Evolutionary conservation across 2,329 filamentous ascomycete species (phyloP).

Genomic region (Fusarium sulawesiense): DNA sequence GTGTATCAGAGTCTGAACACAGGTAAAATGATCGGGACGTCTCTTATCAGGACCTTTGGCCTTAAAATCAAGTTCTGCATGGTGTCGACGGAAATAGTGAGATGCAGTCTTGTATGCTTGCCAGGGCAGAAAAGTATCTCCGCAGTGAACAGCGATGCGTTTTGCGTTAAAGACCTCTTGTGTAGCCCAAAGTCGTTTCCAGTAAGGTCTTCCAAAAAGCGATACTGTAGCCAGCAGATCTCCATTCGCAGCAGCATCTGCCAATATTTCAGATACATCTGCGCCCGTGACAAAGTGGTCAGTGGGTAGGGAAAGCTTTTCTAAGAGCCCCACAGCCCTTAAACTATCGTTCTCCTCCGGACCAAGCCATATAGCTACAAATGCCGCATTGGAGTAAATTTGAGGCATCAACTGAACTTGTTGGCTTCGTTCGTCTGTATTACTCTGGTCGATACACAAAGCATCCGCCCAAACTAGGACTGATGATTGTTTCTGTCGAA

Average conservation of each 20-base stretch:
- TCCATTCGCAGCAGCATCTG: not conserved
- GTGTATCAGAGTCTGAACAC: constrained; percentile 13
- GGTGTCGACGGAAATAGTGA: not conserved
- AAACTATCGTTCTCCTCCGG: constrained; percentile 20
- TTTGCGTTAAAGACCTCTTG: constrained; percentile 30
- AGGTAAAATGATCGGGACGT: constrained; percentile 21
- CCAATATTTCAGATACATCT: not conserved
- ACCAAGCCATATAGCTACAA: constrained; percentile 25
- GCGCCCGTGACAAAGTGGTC: not conserved
- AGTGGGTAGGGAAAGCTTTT: not conserved
- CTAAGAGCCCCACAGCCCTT: constrained; percentile 1
- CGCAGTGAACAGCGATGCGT: constrained; percentile 17
- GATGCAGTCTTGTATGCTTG: constrained; percentile 6
- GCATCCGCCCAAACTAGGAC: constrained; percentile 26
- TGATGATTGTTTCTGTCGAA: constrained; percentile 4
- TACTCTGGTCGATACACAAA: constrained; percentile 17
- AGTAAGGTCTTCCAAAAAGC: constrained; percentile 23
- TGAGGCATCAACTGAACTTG: constrained; percentile 24
- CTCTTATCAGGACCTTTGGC: not conserved
- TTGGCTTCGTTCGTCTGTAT: not conserved
- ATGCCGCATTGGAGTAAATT: constrained; percentile 19
- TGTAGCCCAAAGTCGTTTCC: constrained; percentile 23
- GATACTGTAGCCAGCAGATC: constrained; percentile 21
- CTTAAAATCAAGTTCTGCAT: constrained; percentile 10
- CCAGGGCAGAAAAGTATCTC: constrained; percentile 8